Base-by-base conservation (phyloP, 2,329 filamentous ascomycete species). In the Colletotrichum sp. region DNA sequence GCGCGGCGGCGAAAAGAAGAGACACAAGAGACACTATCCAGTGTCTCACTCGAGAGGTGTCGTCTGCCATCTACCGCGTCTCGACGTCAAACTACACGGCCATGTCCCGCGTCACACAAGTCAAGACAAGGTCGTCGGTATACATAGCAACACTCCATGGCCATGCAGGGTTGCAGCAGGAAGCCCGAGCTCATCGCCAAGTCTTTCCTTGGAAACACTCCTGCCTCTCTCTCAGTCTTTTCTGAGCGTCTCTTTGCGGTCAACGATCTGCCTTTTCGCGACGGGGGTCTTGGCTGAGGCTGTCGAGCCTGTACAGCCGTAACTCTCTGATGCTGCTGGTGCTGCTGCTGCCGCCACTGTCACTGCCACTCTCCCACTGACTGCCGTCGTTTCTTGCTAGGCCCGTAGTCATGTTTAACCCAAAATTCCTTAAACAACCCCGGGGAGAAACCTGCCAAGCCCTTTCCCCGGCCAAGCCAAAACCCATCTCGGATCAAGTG, bases 141-240 rank as follows among this genome's bases (percentile, higher is more conserved):
- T 44, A 44, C 16, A 44, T 44, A 44, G 39, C 39, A 44, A 44
- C 39, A 44, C 16, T 44, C 39, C 39, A 55, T 69, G 71, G 32
- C 71, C 55, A 57, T 22, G 34, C 60, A 64, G 22, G 32, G 60
- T 64, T 34, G 60, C 32, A 36, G 60, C 39, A 44, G 16, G 16
- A 70, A 39, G 28, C 48, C 39, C 64, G 39, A 64, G 60, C 60
- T 22, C 64, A 36, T 70, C 72, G 72, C 72, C 72, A 74, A 71
- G 72, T 52, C 60, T 71, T 71, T 66, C 68, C 68, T 74, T 72
- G 60, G 72, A 74, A 71, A 74, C 72, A 74, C 68, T 57, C 27
- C 39, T 44, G 39, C 39, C 39, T 44, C 39, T 44, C 39, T 1
- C 39, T 44, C 16, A 44, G 39, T 44, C 36, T 19, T 36, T 36